Conservation (phyloP, 257 asterid species). For the Nicotiana knightiana region DNA sequence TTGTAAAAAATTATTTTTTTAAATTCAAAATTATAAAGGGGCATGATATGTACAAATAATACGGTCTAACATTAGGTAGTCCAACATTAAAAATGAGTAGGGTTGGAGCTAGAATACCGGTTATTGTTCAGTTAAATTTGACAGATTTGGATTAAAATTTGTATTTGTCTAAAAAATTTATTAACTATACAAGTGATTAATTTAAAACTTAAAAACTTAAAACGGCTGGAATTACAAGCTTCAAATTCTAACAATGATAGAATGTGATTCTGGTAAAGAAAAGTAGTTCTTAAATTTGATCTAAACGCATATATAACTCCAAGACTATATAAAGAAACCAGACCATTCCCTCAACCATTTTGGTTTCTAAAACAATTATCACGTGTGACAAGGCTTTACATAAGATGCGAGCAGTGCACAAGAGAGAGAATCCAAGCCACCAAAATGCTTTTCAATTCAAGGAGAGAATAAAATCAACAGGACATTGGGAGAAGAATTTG, state of each 20-base stretch:
- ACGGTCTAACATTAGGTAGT: neutral
- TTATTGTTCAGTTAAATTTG: no score
- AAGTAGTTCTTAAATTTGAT: neutral
- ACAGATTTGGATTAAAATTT: no score
- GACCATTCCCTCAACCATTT: neutral
- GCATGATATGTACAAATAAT: no score
- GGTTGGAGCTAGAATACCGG: no score
- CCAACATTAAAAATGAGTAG: neutral
- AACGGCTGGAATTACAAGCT: no score
- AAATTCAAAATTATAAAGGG: no score
- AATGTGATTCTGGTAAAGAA: neutral
- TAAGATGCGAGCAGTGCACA: neutral
- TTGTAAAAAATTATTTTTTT: no score
- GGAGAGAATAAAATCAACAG: slow-evolving; percentile 12
- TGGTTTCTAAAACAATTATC: neutral
- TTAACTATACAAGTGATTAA: no score
- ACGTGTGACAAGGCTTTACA: neutral
- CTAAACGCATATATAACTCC: neutral
- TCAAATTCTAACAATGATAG: no score
- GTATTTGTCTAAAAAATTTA: no score
- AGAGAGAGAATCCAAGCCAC: slow-evolving; percentile 19
- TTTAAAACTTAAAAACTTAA: no score
- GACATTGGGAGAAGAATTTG: slow-evolving; percentile 18
- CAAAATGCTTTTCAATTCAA: slow-evolving; percentile 13
- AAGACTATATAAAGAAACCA: neutral